These are phyloP conservation scores for Artemisia argyi DNA, from an alignment of 129 eudicot genomes.

Conservation along the genomic window DNA sequence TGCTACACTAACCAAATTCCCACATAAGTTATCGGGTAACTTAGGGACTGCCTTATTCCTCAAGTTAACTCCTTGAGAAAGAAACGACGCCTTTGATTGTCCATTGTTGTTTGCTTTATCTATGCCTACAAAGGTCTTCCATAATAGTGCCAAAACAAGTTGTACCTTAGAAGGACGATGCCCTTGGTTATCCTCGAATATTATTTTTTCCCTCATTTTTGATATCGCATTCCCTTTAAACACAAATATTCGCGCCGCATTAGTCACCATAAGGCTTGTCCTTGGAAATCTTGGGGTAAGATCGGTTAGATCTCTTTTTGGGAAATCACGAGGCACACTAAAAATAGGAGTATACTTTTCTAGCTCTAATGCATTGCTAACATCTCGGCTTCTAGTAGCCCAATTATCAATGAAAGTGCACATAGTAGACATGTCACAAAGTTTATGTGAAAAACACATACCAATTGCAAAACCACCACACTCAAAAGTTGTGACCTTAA, in stretches of 20 bases:
- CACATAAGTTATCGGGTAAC: not conserved
- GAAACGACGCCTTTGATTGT: not conserved
- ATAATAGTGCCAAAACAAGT: slow-evolving; percentile 17
- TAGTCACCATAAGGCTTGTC: not conserved
- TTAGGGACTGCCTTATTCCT: slow-evolving; percentile 13
- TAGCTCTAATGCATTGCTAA: not conserved
- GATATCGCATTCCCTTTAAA: slow-evolving; percentile 16
- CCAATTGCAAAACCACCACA: slow-evolving; percentile 25
- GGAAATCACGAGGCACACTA: not conserved
- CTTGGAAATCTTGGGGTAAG: not conserved
- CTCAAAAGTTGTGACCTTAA: slow-evolving; percentile 19
- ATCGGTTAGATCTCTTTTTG: not conserved
- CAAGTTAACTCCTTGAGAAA: slow-evolving; percentile 12
- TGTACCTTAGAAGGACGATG: slow-evolving; percentile 15
- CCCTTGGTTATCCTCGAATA: not conserved
- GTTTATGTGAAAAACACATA: slow-evolving; percentile 22
- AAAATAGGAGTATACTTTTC: slow-evolving; percentile 12
- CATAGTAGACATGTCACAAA: slow-evolving; percentile 16
- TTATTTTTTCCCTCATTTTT: not conserved
- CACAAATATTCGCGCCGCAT: not conserved
- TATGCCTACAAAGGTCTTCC: slow-evolving; percentile 17
- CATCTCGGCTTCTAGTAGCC: slow-evolving; percentile 1
- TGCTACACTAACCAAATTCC: slow-evolving; percentile 8
- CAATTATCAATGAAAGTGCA: not conserved
- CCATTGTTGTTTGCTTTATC: slow-evolving; percentile 20